Evolutionary conservation across 2,329 filamentous ascomycete species (phyloP), one percentile per base, ranked within the genome.

Genomic region (Thielaviopsis cerberus): DNA sequence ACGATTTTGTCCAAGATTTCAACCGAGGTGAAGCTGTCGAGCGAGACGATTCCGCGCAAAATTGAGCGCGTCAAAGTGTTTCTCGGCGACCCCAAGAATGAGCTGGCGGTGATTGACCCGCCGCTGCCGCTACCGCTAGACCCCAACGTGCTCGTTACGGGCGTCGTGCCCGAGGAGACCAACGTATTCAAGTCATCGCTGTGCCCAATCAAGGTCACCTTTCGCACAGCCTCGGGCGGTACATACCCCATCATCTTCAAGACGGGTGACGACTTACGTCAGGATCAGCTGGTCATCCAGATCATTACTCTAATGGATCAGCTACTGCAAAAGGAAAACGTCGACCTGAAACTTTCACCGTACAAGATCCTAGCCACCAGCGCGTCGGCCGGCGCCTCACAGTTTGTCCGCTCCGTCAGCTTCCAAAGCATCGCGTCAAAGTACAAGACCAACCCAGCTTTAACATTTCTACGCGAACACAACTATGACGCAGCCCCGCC

Each of bases 281-380:
- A 98, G 70, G 92, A 98, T 67, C 92, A 98, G 67, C 80, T 98
- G 1, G 91, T 98, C 37, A 94, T 98, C 57, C 92, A 82, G 66
- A 97, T 97, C 66, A 96, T 98, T 68, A 94, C 88, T 0, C 78
- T 98, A 17, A 98, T 98, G 92, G 92, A 98, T 66, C 87, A 91
- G 60, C 80, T 98, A 1, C 77, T 98, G 4, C 87, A 88, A 61
- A 96, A 97, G 67, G 92, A 98, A 67, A 97, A 98, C 62, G 76
- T 98, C 10, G 92, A 98, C 67, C 77, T 98, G 51, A 96, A 94
- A 67, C 77, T 98, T 1, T 91, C 91, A 0, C 92, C 92, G 0
- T 98, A 98, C 73, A 91, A 91, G 65, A 96, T 97, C 62, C 79
- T 98, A 8, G 92, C 92, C 0, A 98, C 92, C 2, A 90, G 88